A percentile compares a stretch with the other conserved stretches of the same genome.
phyloP scores from a whole-genome alignment of 2,329 filamentous ascomycete genomes.

The Botryotinia narcissicola region DNA sequence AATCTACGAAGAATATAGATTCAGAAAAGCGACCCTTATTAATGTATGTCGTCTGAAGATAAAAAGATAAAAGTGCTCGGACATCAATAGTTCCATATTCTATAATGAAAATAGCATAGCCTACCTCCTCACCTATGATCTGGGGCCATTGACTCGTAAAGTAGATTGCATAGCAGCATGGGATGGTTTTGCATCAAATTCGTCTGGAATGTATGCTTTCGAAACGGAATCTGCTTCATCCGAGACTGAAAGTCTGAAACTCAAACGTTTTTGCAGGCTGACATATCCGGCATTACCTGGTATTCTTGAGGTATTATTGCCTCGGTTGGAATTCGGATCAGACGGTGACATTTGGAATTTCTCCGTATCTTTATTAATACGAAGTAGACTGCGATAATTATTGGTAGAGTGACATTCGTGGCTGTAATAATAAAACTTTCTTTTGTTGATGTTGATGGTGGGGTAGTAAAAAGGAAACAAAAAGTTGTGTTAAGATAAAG shows the following conservation, averaged over 20 bases:
- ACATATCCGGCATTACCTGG: background rate
- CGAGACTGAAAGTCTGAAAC: conserved; percentile 10
- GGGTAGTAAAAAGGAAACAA: background rate
- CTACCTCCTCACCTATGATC: background rate
- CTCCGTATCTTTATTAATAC: background rate
- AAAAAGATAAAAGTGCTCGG: background rate
- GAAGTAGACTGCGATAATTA: background rate
- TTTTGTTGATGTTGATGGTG: background rate
- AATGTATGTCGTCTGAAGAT: background rate
- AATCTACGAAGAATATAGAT: background rate
- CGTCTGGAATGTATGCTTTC: conserved; percentile 10
- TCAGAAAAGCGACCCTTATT: background rate
- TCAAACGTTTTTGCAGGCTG: background rate
- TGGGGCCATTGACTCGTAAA: background rate
- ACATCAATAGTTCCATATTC: background rate
- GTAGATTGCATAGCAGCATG: background rate
- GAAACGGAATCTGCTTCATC: conserved; percentile 15
- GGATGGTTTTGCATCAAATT: background rate
- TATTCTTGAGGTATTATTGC: background rate
- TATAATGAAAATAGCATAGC: conserved; percentile 1
- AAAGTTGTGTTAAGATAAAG: background rate
- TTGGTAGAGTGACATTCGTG: background rate
- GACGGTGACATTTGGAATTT: background rate
- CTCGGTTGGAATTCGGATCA: background rate
- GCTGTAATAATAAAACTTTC: background rate